Evolutionary conservation across 1,284 basidiomycete species (phyloP), one percentile per base, ranked within the genome.

Genomic region (Moesziomyces parantarcticus): DNA sequence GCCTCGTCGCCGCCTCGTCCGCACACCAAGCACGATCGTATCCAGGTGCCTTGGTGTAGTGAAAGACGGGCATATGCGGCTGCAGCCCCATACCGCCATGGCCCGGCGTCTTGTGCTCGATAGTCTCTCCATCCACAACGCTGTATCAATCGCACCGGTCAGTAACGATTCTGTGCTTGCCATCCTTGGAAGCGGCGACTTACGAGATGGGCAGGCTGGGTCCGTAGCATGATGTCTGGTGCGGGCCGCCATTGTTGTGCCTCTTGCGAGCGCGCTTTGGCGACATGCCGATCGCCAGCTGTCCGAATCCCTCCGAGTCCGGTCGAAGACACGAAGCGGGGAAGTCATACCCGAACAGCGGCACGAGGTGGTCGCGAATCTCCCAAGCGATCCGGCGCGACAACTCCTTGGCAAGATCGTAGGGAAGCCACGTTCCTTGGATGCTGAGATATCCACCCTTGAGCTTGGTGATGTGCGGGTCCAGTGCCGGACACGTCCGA

Each of bases 401-500:
- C 6, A 77, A 63, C 50, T 75, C 67, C 23, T 69, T 64, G 16
- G 75, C 72, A 22, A 77, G 40, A 18, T 70, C 67, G 41, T 61
- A 75, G 1, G 75, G 67, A 1, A 77, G 60, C 75, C 75, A 77
- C 2, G 71, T 77, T 18, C 75, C 72, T 18, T 77, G 75, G 48
- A 77, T 77, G 52, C 74, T 77, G 8, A 77, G 67, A 25, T 75
- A 77, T 0, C 75, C 75, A 25, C 75, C 75, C 32, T 70, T 70
- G 42, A 77, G 59, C 51, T 74, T 75, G n/a, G 64, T 62, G 43
- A 77, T 69, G 50, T 68, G 57, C 1, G 63, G 72, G 6, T 58
- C 61, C 10, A 77, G 59, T 7, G 65, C 75, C 5, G 71, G 68
- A 39, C 54, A 67, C 6, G 60, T 67, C 13, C 65, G 43, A 1